phyloP scores from a whole-genome alignment of 75 land plant species.

The Picea sitchensis region DNA sequence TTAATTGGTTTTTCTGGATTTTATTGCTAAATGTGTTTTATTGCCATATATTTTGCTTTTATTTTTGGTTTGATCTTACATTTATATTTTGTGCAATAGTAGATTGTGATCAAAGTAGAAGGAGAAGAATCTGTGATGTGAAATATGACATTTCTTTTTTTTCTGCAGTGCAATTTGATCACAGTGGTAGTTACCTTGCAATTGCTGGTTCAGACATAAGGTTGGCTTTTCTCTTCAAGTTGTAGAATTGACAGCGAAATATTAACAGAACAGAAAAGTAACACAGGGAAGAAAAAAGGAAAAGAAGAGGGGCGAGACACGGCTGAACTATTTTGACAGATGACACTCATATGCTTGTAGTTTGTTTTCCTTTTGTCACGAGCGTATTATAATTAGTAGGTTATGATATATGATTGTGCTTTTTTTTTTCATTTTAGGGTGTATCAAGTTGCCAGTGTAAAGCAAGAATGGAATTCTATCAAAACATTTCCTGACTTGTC shows the following conservation, averaged over 20 bases:
- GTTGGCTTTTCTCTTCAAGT: slow-evolving; percentile 23
- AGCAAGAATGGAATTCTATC: slow-evolving; percentile 88
- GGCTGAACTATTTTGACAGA: background rate
- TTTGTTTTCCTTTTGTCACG: background rate
- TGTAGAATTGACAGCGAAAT: background rate
- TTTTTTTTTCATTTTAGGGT: slow-evolving; percentile 38
- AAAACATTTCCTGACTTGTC: slow-evolving; percentile 92
- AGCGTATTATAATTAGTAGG: background rate
- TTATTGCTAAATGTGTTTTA: background rate
- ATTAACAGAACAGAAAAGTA: background rate
- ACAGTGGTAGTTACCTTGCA: slow-evolving; percentile 93
- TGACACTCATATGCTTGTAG: background rate
- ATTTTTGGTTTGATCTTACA: background rate
- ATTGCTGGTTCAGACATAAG: slow-evolving; percentile 91
- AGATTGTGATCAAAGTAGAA: background rate
- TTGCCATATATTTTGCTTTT: background rate
- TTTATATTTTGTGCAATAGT: background rate
- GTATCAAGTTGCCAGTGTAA: slow-evolving; percentile 89
- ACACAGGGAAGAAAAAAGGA: background rate
- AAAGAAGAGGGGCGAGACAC: no score
- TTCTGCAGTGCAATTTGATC: slow-evolving; percentile 88
- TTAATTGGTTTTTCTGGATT: background rate
- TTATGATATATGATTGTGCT: background rate
- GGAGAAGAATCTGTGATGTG: background rate
- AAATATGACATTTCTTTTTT: background rate